These are phyloP conservation scores for Mycena venus DNA, from an alignment of 768 basidiomycete species.

Conservation along the genomic window DNA sequence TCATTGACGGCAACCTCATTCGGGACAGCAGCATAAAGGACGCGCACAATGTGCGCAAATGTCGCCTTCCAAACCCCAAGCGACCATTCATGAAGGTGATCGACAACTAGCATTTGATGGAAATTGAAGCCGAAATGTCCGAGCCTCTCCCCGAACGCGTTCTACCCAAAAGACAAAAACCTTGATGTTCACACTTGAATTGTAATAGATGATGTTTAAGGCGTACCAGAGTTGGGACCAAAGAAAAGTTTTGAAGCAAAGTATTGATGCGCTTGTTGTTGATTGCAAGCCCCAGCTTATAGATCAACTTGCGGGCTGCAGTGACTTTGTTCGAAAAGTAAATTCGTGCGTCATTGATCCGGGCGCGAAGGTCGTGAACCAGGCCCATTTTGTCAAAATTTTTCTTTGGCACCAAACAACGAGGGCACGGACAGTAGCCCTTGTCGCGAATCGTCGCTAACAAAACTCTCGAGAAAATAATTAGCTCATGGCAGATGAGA, in stretches of 20 bases:
- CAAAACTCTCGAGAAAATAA: constrained; percentile 29
- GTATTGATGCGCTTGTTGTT: constrained; percentile 2
- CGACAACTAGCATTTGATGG: constrained; percentile 39
- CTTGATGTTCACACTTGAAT: no score
- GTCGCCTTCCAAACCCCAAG: constrained; percentile 49
- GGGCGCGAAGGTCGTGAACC: neutral
- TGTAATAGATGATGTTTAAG: constrained; percentile 3
- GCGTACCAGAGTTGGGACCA: no score
- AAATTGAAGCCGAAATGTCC: constrained; percentile 34
- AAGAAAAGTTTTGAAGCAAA: constrained; percentile 21
- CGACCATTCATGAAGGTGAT: constrained; percentile 51
- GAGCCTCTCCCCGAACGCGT: constrained; percentile 40
- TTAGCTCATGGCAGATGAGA: neutral
- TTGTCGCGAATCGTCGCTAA: constrained; percentile 33
- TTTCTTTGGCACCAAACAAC: constrained; percentile 32
- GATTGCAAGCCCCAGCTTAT: constrained; percentile 7
- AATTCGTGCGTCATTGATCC: neutral
- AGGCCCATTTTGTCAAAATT: constrained; percentile 20
- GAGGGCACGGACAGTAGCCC: constrained; percentile 36
- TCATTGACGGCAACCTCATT: constrained; percentile 20
- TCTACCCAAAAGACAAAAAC: no score
- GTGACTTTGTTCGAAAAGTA: constrained; percentile 2
- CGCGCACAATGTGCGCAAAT: constrained; percentile 45
- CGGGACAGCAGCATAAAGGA: constrained; percentile 32
- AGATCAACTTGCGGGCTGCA: constrained; percentile 33